Percentiles rank a stretch among this genome's conserved stretches.
phyloP scores from a whole-genome alignment of 2,329 filamentous ascomycete genomes.

The Aspergillus calidoustus region DNA sequence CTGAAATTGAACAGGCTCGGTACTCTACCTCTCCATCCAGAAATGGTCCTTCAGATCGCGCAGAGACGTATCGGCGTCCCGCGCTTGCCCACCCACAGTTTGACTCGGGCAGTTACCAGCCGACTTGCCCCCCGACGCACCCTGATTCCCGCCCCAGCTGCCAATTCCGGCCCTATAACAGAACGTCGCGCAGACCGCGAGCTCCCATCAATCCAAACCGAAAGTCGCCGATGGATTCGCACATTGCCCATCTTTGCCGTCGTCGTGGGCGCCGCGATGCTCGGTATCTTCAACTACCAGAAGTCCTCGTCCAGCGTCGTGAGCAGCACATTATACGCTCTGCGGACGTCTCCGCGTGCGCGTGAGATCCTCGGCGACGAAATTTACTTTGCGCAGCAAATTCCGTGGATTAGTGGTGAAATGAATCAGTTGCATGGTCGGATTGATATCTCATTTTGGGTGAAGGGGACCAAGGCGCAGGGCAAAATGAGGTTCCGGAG shows the following conservation, averaged over 20 bases:
- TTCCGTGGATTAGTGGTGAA: slow-evolving; percentile 82
- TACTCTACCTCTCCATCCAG: neutral
- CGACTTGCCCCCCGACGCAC: slow-evolving; percentile 42
- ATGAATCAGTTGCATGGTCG: slow-evolving; percentile 92
- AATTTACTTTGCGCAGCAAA: slow-evolving; percentile 77
- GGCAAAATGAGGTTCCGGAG: slow-evolving; percentile 83
- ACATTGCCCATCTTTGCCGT: slow-evolving; percentile 81
- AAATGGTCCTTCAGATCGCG: slow-evolving; percentile 25
- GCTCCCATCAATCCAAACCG: slow-evolving; percentile 50
- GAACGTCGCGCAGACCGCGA: slow-evolving; percentile 58
- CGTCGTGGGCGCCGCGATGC: slow-evolving; percentile 70
- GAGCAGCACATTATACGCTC: slow-evolving; percentile 86
- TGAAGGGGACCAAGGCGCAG: slow-evolving; percentile 74
- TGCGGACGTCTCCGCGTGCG: slow-evolving; percentile 77
- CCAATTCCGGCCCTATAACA: slow-evolving; percentile 57
- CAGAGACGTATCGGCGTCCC: slow-evolving; percentile 26
- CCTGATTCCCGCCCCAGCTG: slow-evolving; percentile 55
- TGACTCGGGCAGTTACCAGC: neutral
- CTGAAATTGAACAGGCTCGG: neutral
- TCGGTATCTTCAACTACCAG: slow-evolving; percentile 99
- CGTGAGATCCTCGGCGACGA: slow-evolving; percentile 82
- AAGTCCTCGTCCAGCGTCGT: slow-evolving; percentile 87
- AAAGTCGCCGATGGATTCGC: slow-evolving; percentile 65
- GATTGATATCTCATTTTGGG: slow-evolving; percentile 85
- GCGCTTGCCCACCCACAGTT: slow-evolving; percentile 18